phyloP scores from a whole-genome alignment of 345 rosid species.

The Syzygium grande region DNA sequence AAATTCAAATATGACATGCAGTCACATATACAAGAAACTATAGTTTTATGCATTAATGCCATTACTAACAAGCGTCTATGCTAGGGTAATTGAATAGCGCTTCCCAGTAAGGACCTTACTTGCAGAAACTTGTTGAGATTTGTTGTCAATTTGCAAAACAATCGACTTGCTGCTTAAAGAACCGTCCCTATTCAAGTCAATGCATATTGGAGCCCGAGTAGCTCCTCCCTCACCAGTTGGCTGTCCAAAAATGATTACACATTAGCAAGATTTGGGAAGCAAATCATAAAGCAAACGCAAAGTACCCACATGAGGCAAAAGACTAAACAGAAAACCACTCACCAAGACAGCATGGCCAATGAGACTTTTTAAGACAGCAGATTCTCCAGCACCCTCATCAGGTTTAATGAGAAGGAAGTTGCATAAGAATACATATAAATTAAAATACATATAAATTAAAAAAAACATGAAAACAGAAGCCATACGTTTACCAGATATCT shows the following conservation, averaged over 20 bases:
- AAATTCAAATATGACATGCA: background rate
- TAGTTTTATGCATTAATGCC: background rate
- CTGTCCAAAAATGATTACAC: conserved; percentile 21
- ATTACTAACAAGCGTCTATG: background rate
- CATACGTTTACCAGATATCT: background rate
- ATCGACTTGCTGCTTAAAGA: conserved; percentile 79
- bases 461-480: background rate
- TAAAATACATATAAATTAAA: too few species aligned
- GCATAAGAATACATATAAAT: background rate
- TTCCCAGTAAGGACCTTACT: conserved; percentile 27
- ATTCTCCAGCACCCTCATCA: conserved; percentile 85
- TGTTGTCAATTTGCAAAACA: conserved; percentile 80
- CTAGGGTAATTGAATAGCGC: background rate
- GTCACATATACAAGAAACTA: background rate
- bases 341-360: conserved; percentile 93
- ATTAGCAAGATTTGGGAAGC: background rate
- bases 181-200: conserved; percentile 62
- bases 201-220: conserved; percentile 83
- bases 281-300: background rate
- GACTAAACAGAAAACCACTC: conserved; percentile 15
- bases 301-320: background rate
- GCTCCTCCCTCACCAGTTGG: conserved; percentile 99
- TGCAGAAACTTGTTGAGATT: conserved; percentile 87
- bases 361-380: conserved; percentile 85
- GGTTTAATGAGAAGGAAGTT: background rate